These are phyloP conservation scores for Secale cereale DNA, from an alignment of 176 grass and related monocot species.

Conservation along the genomic window DNA sequence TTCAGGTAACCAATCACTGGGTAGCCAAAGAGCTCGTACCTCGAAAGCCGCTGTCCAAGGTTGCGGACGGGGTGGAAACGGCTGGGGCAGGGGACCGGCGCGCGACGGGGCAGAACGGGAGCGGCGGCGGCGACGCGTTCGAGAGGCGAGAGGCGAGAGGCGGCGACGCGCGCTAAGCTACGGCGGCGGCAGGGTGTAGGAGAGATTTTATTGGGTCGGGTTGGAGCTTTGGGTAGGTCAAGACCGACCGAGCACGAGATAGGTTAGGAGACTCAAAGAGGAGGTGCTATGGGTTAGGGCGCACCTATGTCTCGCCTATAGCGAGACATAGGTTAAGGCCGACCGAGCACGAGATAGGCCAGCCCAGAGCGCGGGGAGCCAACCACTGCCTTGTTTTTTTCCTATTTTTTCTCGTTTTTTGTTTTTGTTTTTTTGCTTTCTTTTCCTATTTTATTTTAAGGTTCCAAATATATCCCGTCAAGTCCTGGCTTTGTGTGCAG, in stretches of 20 bases:
- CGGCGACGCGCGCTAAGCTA: neutral
- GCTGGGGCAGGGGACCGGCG: too few relatives aligned
- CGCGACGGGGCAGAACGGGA: neutral
- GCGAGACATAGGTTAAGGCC: too few relatives aligned
- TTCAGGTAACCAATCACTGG: neutral
- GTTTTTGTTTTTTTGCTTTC: too few relatives aligned
- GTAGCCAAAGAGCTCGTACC: neutral
- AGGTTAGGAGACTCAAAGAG: neutral
- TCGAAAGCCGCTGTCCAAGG: neutral
- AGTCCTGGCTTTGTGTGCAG: too few relatives aligned
- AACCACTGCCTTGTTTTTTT: too few relatives aligned
- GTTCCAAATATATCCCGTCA: too few relatives aligned
- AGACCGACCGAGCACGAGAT: conserved; percentile 11
- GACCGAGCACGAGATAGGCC: too few relatives aligned
- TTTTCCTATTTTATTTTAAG: too few relatives aligned
- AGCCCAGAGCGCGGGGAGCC: too few relatives aligned
- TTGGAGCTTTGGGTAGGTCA: conserved; percentile 9
- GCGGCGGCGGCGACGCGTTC: neutral
- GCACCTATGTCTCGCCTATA: too few relatives aligned
- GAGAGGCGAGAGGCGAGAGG: neutral
- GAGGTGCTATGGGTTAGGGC: neutral
- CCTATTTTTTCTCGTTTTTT: too few relatives aligned
- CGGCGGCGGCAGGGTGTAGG: neutral
- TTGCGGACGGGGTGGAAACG: neutral
- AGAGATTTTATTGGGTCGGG: conserved; percentile 11